Evolutionary conservation across 2,329 filamentous ascomycete genomes (phyloP).

Genomic region (Sclerotinia trifoliorum): DNA sequence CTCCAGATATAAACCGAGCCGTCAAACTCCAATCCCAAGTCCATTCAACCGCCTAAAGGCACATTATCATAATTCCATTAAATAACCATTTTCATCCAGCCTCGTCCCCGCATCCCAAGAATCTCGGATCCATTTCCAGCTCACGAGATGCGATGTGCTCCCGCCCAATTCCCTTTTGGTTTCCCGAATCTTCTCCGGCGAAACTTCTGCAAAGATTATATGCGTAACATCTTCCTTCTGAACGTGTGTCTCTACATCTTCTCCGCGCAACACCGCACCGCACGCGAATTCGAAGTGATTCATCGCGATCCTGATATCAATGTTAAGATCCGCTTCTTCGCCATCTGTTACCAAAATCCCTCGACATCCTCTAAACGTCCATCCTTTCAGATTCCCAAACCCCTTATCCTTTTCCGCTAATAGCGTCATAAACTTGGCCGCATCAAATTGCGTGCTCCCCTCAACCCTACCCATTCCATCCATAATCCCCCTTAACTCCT

Average conservation of each 20-base stretch:
- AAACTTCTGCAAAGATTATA: slow-evolving; percentile 56
- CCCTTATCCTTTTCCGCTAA: slow-evolving; percentile 57
- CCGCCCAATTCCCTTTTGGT: slow-evolving; percentile 49
- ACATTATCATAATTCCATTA: slow-evolving; percentile 17
- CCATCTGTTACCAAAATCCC: slow-evolving; percentile 41
- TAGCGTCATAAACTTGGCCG: slow-evolving; percentile 50
- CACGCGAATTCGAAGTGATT: slow-evolving; percentile 68
- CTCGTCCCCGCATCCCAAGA: slow-evolving; percentile 78
- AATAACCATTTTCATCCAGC: slow-evolving; percentile 72
- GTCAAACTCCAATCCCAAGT: background rate
- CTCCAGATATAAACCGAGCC: background rate
- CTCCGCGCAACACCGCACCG: slow-evolving; percentile 49
- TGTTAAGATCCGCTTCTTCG: slow-evolving; percentile 26
- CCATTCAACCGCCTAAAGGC: background rate
- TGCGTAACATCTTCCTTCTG: slow-evolving; percentile 65
- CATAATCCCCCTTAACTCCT: slow-evolving; percentile 59
- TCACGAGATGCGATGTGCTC: slow-evolving; percentile 64
- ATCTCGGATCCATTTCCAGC: slow-evolving; percentile 69
- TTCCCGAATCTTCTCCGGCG: slow-evolving; percentile 39
- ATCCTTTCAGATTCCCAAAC: slow-evolving; percentile 48
- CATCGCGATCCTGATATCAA: slow-evolving; percentile 47
- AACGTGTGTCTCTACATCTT: slow-evolving; percentile 41
- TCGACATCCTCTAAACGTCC: slow-evolving; percentile 50
- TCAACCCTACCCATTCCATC: slow-evolving; percentile 48
- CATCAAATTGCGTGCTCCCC: slow-evolving; percentile 34